A percentile compares a stretch with the other conserved stretches of the same genome.
Conservation (phyloP, 2,329 filamentous ascomycete species). For the Pyrenophora teres region DNA sequence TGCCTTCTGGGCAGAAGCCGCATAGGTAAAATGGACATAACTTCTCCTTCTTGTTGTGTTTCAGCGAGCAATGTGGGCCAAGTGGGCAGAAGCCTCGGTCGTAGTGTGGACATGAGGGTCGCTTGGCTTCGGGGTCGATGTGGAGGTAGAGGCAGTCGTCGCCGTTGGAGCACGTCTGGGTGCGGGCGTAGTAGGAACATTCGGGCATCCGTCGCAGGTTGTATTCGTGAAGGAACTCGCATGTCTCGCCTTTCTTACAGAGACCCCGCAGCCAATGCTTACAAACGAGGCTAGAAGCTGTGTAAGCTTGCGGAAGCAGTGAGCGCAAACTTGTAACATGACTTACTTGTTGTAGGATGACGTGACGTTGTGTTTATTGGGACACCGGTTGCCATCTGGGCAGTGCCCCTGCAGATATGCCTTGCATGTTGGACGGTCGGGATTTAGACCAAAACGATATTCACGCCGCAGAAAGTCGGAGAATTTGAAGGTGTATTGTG, state of each 20-base stretch:
- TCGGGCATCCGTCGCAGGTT: slow-evolving; percentile 98
- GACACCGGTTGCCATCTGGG: slow-evolving; percentile 79
- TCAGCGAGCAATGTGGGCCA: slow-evolving; percentile 83
- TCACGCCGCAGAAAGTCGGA: slow-evolving; percentile 81
- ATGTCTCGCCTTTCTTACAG: slow-evolving; percentile 95
- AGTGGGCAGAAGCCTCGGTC: slow-evolving; percentile 93
- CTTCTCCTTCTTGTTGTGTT: slow-evolving; percentile 76
- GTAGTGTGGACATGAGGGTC: slow-evolving; percentile 72
- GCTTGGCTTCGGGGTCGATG: slow-evolving; percentile 78
- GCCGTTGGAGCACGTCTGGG: slow-evolving; percentile 93
- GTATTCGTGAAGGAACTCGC: slow-evolving; percentile 98
- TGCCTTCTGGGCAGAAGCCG: slow-evolving; percentile 90
- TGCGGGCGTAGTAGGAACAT: slow-evolving; percentile 93
- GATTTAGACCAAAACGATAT: slow-evolving; percentile 81
- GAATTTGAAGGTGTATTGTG: slow-evolving; percentile 76
- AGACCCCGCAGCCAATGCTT: slow-evolving; percentile 98
- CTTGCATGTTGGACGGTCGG: slow-evolving; percentile 73
- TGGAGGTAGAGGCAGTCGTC: slow-evolving; percentile 95
- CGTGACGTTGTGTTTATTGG: slow-evolving; percentile 74
- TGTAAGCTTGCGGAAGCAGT: slow-evolving; percentile 12
- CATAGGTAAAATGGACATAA: slow-evolving; percentile 86
- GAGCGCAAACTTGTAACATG: not conserved
- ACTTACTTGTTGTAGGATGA: slow-evolving; percentile 68
- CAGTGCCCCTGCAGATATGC: slow-evolving; percentile 86
- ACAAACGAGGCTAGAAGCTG: slow-evolving; percentile 73